phyloP scores from a whole-genome alignment of 2,329 filamentous ascomycete genomes.

The Ascochyta fabae region DNA sequence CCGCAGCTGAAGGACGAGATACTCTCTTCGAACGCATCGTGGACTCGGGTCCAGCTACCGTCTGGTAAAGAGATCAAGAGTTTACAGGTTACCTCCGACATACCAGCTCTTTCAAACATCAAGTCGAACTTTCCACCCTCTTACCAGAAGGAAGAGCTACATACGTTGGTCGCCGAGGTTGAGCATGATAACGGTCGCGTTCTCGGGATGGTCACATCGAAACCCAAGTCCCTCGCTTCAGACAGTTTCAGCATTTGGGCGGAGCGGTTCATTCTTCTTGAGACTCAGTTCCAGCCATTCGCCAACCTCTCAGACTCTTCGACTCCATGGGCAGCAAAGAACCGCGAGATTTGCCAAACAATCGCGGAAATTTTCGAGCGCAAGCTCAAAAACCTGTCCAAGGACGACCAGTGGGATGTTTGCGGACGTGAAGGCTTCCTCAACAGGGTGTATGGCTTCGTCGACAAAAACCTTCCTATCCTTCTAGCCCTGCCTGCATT shows the following conservation, averaged over 20 bases:
- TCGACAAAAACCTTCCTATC: constrained; percentile 36
- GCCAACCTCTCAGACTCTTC: constrained; percentile 23
- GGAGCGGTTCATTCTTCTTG: constrained; percentile 37
- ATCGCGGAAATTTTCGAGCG: constrained; percentile 39
- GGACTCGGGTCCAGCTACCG: constrained; percentile 26
- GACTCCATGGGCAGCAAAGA: constrained; percentile 28
- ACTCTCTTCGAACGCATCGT: constrained; percentile 21
- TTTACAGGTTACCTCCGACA: constrained; percentile 23
- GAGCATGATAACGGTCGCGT: constrained; percentile 30
- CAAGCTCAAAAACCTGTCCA: constrained; percentile 37
- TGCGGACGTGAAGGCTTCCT: constrained; percentile 34
- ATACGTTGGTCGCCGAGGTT: constrained; percentile 30
- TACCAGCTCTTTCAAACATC: constrained; percentile 27
- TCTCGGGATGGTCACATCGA: constrained; percentile 32
- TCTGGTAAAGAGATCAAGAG: constrained; percentile 36
- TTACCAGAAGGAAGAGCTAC: constrained; percentile 27
- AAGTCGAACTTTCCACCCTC: constrained; percentile 34
- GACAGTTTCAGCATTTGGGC: constrained; percentile 36
- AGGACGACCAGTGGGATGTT: constrained; percentile 38
- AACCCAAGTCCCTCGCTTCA: constrained; percentile 30
- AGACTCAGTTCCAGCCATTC: constrained; percentile 37
- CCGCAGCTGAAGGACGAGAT: constrained; percentile 27
- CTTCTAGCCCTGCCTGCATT: constrained; percentile 60
- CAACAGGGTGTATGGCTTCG: constrained; percentile 36
- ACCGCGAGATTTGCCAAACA: constrained; percentile 24